Evolutionary conservation across 1,284 basidiomycete species (phyloP).

Genomic region (Wallemia mellicola): DNA sequence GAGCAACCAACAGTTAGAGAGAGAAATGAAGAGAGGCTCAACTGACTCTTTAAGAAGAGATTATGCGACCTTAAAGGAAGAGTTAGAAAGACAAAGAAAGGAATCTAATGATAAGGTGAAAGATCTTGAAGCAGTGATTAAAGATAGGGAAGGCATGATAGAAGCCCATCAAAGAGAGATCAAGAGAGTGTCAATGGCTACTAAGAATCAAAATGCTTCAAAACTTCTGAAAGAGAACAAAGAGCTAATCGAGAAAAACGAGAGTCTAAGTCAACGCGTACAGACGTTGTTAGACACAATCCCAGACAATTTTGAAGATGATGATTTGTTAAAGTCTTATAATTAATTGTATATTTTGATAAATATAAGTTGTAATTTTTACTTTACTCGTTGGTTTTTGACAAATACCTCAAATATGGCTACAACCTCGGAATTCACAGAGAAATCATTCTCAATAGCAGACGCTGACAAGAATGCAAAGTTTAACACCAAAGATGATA

Average conservation of each 20-base stretch:
- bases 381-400: slow-evolving; percentile 5
- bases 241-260: slow-evolving; percentile 17
- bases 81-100: slow-evolving; percentile 24
- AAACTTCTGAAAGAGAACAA: slow-evolving; percentile 5
- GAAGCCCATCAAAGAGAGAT: slow-evolving; percentile 40
- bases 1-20: slow-evolving; percentile 41
- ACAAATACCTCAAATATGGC: not conserved
- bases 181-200: slow-evolving; percentile 11
- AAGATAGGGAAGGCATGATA: slow-evolving; percentile 11
- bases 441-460: slow-evolving; percentile 28
- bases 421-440: slow-evolving; percentile 2
- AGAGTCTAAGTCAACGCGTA: slow-evolving; percentile 15
- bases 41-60: slow-evolving; percentile 26
- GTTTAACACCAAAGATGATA: slow-evolving; percentile 46
- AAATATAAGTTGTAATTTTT: not conserved
- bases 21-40: slow-evolving; percentile 39
- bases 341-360: not conserved
- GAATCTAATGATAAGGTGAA: not conserved
- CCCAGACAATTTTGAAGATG: not conserved
- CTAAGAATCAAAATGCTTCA: not conserved
- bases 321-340: not conserved
- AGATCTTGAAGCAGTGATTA: not conserved
- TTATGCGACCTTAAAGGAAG: slow-evolving; percentile 31
- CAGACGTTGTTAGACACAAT: slow-evolving; percentile 4
- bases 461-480: slow-evolving; percentile 47